These are phyloP conservation scores for Colletotrichum agaves DNA, from an alignment of 2,329 filamentous ascomycete species.

Conservation along the genomic window DNA sequence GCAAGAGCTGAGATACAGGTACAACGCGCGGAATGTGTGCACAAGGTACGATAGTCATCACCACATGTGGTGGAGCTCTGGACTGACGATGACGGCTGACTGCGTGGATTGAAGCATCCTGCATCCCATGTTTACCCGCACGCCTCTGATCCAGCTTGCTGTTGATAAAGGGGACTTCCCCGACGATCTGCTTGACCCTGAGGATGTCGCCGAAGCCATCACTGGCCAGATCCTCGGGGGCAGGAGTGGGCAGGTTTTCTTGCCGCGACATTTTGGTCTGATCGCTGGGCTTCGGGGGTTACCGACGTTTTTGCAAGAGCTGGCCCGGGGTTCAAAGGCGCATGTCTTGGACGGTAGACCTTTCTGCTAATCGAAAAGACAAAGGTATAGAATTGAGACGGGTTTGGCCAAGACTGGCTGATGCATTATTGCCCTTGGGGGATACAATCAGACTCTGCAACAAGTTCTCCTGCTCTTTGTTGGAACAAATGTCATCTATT, in stretches of 20 bases:
- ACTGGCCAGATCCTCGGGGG: neutral
- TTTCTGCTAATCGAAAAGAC: neutral
- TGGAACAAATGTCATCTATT: neutral
- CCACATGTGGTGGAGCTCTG: neutral
- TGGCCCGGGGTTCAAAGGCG: neutral
- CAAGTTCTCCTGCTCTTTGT: too few relatives aligned
- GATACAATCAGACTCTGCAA: too few relatives aligned
- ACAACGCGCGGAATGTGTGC: constrained; percentile 9
- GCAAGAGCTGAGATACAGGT: constrained; percentile 10
- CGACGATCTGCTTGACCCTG: neutral
- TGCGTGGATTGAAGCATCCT: neutral
- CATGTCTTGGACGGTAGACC: neutral
- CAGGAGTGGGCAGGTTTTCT: neutral
- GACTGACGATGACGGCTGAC: neutral
- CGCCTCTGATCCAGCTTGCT: neutral
- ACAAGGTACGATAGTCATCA: constrained; percentile 32
- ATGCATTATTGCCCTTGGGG: too few relatives aligned
- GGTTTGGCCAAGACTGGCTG: neutral
- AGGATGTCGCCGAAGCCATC: neutral
- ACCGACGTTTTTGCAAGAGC: neutral
- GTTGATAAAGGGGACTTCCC: neutral
- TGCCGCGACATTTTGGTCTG: neutral
- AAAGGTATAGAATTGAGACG: neutral
- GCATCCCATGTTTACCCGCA: neutral
- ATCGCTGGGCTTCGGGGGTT: neutral